phyloP scores from a whole-genome alignment of 257 asterid genomes.

The Perilla frutescens region DNA sequence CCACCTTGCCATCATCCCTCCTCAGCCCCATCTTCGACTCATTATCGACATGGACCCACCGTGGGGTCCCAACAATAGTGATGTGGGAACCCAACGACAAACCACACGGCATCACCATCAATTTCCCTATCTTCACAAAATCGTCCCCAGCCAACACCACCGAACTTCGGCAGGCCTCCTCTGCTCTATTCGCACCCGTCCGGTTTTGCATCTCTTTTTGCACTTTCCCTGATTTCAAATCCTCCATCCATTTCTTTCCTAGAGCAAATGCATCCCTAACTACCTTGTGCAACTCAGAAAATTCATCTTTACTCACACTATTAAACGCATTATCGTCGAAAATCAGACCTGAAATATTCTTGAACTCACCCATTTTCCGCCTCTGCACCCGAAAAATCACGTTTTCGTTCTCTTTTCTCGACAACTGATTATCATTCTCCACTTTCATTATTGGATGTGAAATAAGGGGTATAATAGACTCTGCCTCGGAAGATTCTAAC shows the following conservation, averaged over 20 bases:
- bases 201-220: conserved; percentile 45
- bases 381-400: conserved; percentile 38
- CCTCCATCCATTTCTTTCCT: conserved; percentile 71
- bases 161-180: conserved; percentile 72
- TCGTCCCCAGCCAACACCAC: conserved; percentile 56
- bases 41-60: conserved; percentile 53
- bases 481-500: conserved; percentile 60
- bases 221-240: conserved; percentile 64
- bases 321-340: conserved; percentile 64
- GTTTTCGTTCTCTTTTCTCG: conserved; percentile 43
- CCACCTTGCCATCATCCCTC: conserved; percentile 47
- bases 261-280: conserved; percentile 77
- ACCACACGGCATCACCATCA: conserved; percentile 88
- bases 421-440: conserved; percentile 45
- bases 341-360: conserved; percentile 63
- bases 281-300: conserved; percentile 66
- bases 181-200: conserved; percentile 33
- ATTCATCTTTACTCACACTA: conserved; percentile 61
- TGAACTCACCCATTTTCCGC: conserved; percentile 57
- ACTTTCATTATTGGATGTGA: conserved; percentile 43
- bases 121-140: conserved; percentile 50
- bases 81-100: conserved; percentile 88
- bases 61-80: conserved; percentile 81
- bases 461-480: conserved; percentile 43
- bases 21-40: conserved; percentile 52